phyloP scores from a whole-genome alignment of 306 rosid species.

The Heteromeles arbutifolia region DNA sequence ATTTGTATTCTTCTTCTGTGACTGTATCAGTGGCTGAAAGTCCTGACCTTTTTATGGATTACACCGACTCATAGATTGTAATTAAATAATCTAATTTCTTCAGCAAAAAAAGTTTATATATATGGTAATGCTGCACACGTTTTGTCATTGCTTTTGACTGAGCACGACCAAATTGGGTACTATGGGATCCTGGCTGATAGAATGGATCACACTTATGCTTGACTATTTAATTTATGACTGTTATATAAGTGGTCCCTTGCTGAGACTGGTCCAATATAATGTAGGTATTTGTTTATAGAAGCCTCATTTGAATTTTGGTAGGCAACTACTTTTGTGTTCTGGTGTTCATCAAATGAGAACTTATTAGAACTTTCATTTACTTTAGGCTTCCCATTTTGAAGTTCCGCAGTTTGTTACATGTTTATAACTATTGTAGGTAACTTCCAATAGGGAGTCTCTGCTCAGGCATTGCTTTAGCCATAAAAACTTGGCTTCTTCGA shows the following conservation, averaged over 20 bases:
- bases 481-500: slow-evolving; percentile 26
- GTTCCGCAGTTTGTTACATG: neutral
- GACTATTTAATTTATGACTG: neutral
- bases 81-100: neutral
- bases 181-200: neutral
- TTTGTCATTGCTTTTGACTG: neutral
- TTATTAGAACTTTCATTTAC: neutral
- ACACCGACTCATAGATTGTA: neutral
- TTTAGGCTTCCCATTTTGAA: neutral
- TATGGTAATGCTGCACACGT: neutral
- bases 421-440: slow-evolving; percentile 45
- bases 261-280: neutral
- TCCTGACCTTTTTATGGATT: neutral
- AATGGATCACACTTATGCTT: neutral
- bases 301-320: neutral
- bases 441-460: slow-evolving; percentile 53
- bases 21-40: neutral
- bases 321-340: neutral
- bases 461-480: slow-evolving; percentile 45
- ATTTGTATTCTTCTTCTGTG: neutral
- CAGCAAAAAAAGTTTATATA: neutral
- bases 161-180: neutral
- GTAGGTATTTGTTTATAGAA: neutral
- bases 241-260: neutral
- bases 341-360: neutral